These are phyloP conservation scores for Phytopythium aichiense DNA, from an alignment of 352 stramenopile genomes.

Conservation along the genomic window DNA sequence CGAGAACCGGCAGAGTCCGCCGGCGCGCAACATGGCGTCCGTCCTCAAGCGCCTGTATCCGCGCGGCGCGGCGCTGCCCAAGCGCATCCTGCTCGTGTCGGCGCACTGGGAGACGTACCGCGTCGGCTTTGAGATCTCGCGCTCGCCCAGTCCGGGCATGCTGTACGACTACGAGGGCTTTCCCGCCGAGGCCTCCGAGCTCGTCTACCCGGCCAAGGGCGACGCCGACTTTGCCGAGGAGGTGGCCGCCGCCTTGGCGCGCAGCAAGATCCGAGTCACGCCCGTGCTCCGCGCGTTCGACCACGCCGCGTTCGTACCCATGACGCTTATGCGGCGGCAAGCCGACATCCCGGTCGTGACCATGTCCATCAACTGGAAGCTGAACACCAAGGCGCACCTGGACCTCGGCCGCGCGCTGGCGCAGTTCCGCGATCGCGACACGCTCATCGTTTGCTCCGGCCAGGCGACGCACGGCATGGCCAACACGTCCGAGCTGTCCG, in stretches of 20 bases:
- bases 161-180: conserved; percentile 91
- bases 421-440: conserved; percentile 61
- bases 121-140: conserved; percentile 49
- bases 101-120: conserved; percentile 80
- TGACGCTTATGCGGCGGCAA: conserved; percentile 80
- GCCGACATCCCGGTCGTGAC: conserved; percentile 85
- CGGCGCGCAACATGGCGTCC: conserved; percentile 31
- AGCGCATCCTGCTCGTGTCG: conserved; percentile 78
- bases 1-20: conserved; percentile 26
- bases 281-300: conserved; percentile 75
- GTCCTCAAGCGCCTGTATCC: conserved; percentile 52
- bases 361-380: conserved; percentile 65
- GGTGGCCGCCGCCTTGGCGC: conserved; percentile 51
- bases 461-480: conserved; percentile 34
- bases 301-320: conserved; percentile 87
- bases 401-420: conserved; percentile 59
- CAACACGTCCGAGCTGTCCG: conserved; percentile 5
- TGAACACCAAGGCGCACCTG: conserved; percentile 54
- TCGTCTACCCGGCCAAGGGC: conserved; percentile 70
- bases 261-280: conserved; percentile 45
- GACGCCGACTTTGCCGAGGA: conserved; percentile 56
- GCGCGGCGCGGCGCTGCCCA: conserved; percentile 29
- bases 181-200: conserved; percentile 71
- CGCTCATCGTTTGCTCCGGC: conserved; percentile 84
- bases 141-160: conserved; percentile 47